Conservation (phyloP, 2,329 filamentous ascomycete species). For the Phyllosticta ampelicida region DNA sequence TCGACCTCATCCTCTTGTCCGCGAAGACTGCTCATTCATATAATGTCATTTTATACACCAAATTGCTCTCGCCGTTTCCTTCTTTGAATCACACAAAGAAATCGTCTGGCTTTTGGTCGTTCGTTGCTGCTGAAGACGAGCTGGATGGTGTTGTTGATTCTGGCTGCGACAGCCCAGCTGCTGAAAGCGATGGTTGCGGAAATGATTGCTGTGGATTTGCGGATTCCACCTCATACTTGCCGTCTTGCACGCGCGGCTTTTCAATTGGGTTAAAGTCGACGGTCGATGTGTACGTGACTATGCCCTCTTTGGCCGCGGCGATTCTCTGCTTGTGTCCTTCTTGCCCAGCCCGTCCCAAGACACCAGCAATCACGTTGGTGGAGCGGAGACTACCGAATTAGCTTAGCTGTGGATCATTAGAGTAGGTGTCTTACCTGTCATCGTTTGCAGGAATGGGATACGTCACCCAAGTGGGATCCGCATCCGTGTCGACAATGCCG, state of each 20-base stretch:
- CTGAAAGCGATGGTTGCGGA: background rate
- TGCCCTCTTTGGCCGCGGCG: slow-evolving; percentile 49
- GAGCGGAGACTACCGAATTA: slow-evolving; percentile 58
- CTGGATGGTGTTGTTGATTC: background rate
- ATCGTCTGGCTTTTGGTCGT: background rate
- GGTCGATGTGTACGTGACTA: slow-evolving; percentile 46
- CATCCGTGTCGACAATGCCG: slow-evolving; percentile 87
- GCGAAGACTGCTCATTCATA: background rate
- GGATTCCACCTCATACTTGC: background rate
- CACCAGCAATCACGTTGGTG: slow-evolving; percentile 70
- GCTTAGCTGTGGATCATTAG: background rate
- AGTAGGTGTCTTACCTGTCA: slow-evolving; percentile 57
- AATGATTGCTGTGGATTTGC: background rate
- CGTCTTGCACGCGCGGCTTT: background rate
- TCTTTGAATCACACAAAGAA: background rate
- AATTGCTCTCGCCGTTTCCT: background rate
- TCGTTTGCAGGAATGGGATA: slow-evolving; percentile 97
- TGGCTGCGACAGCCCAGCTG: background rate
- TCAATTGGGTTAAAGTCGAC: slow-evolving; percentile 12
- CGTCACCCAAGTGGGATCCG: slow-evolving; percentile 85
- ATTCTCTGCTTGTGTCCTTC: slow-evolving; percentile 60
- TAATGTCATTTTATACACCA: background rate
- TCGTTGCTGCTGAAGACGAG: background rate
- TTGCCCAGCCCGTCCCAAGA: slow-evolving; percentile 75
- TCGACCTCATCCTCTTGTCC: background rate